Evolutionary conservation across 2,329 filamentous ascomycete genomes (phyloP), one percentile per base, ranked within the genome.

Genomic region (Blumeria graminis): DNA sequence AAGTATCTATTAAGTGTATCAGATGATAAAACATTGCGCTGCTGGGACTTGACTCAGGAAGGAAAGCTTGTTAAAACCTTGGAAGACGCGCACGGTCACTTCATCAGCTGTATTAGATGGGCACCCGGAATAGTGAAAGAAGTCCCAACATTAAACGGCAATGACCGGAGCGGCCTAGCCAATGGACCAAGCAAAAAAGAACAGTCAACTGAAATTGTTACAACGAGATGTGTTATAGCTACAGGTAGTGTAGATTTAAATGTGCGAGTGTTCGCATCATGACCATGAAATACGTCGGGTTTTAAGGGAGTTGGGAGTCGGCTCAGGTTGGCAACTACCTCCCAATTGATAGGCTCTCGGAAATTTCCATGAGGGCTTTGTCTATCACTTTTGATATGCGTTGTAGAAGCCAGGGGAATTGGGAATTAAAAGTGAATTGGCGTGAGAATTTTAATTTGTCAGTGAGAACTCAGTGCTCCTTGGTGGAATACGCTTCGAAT

Each of bases 1-100:
- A 93, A 90, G 69, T 95, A 92, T 64, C 75, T 96, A 1, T 71
- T 96, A 6, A 89, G 83, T 6, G 86, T 84, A 18, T 78, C 83
- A 14, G 90, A 96, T 67, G 90, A 96, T 71, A 94, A 92, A 71
- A 89, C 86, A 4, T 74, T 96, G 58, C 76, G 89, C 56, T 95
- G 89, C 71, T 96, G 90, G 90, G 90, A 96, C 70, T 72, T 96
- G 32, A 76, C 77, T 32, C 90, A 96, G 66, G 88, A 94, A 67
- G 86, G 86, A 45, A 89, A 88, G 65, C 90, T 87, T 63, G 87
- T 94, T 62, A 90, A 90, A 69, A 81, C 80, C 0, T 71, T 96
- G 14, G 74, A 76, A 39, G 85, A 87, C 60, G 81, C 80, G 0
- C 88, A 94, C 66, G 80, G 76, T 4, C 87, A 88, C 65, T 95